Percentiles rank a stretch among this genome's conserved stretches.
Conservation (phyloP, 345 rosid genomes). For the Psidium guajava region DNA sequence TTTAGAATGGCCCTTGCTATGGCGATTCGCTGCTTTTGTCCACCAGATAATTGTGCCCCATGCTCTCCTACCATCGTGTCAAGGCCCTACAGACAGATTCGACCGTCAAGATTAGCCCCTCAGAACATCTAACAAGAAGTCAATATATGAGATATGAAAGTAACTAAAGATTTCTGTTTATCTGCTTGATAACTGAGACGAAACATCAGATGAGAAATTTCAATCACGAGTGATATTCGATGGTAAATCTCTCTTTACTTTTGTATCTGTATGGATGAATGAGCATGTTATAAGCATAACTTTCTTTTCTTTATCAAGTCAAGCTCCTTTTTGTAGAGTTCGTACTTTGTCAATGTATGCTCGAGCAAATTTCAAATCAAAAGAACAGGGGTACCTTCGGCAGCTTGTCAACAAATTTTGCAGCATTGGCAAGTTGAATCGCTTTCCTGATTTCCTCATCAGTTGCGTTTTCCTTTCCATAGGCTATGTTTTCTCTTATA, state of each 20-base stretch:
- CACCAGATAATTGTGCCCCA: slow-evolving; percentile 70
- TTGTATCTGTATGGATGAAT: too few relatives aligned
- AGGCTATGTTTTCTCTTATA: slow-evolving; percentile 53
- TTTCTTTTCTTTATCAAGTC: too few relatives aligned
- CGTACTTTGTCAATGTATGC: too few relatives aligned
- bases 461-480: slow-evolving; percentile 53
- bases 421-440: slow-evolving; percentile 51
- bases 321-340: too few relatives aligned
- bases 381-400: slow-evolving; percentile 28
- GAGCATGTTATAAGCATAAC: too few relatives aligned
- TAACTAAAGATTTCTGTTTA: not conserved
- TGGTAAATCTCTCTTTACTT: not conserved
- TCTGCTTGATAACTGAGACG: not conserved
- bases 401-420: slow-evolving; percentile 46
- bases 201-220: not conserved
- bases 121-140: not conserved
- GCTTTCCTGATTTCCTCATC: slow-evolving; percentile 43
- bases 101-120: not conserved
- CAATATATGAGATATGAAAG: not conserved
- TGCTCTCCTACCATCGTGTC: slow-evolving; percentile 89
- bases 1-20: slow-evolving; percentile 78
- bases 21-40: slow-evolving; percentile 62
- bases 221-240: not conserved
- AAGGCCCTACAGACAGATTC: slow-evolving; percentile 34
- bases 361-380: not conserved